Evolutionary conservation across 345 rosid genomes (phyloP), one percentile per base, ranked within the genome.

Genomic region (Gossypium mustelinum): DNA sequence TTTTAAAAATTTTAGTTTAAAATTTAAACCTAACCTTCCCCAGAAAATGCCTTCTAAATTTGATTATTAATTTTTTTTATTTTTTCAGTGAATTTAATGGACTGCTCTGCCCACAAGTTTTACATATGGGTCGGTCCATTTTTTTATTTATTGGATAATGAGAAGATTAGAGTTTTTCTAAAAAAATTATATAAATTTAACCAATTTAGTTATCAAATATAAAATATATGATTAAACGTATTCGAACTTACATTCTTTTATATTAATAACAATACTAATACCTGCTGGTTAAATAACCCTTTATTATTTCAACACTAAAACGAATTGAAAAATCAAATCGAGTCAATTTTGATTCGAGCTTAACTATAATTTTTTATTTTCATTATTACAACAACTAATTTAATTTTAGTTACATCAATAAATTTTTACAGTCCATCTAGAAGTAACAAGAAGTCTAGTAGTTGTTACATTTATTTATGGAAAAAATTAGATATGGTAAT

Each of bases 171-270:
- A 34, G 39, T 4, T 34, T 34, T 34, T 29, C 0, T 29, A 29
- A 27, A 27, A 27, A 27, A 25, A 0, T 27, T 34, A 34, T 34
- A 34, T 34, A 34, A 34, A 34, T 34, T 34, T 34, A 34, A 1
- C 0, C 1, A 34, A 34, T 34, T 34, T 34, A 34, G 5, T 34
- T 34, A 34, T 34, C 5, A 34, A 34, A 34, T 34, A 29, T 29
- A 29, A 29, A 29, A 29, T 29, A 29, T 5, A 1, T 34, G 1
- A 4, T 34, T 34, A 4, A 34, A 0, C 0, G 0, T 0, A 34
- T 1, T 34, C 7, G 1, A 34, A 34, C 1, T 0, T 34, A 34
- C 1, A 0, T 34, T 0, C 0, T 34, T 4, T 34, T 34, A 34
- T 34, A 34, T 0, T 34, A 0, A 34, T 0, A 34, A 34, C 1